Conservation (phyloP, 257 asterid species). For the Coffea eugenioides region DNA sequence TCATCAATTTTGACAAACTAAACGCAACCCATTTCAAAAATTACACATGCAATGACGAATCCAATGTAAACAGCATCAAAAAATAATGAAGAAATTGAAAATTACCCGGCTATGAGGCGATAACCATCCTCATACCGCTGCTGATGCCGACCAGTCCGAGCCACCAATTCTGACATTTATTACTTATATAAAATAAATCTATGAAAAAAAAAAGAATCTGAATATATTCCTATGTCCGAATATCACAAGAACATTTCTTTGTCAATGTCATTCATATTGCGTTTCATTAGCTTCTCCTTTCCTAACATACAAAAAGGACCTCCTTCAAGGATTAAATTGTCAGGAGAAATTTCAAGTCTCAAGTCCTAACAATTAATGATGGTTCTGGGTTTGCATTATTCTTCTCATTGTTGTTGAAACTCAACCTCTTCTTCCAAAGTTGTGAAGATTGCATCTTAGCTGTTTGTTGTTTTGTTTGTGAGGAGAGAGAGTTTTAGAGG, state of each 20-base stretch:
- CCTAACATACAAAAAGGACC: background rate
- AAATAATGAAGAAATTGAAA: background rate
- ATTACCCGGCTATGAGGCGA: conserved; percentile 87
- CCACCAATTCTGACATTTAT: conserved; percentile 93
- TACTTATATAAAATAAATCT: conserved; percentile 6
- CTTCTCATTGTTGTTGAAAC: conserved; percentile 5
- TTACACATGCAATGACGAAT: background rate
- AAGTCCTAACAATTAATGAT: background rate
- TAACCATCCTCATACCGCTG: conserved; percentile 81
- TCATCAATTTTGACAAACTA: background rate
- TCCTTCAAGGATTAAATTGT: background rate
- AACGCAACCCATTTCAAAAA: background rate
- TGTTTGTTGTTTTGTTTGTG: conserved; percentile 14
- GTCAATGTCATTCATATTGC: conserved; percentile 1
- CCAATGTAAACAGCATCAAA: background rate
- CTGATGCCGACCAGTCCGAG: conserved; percentile 89
- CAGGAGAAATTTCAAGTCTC: background rate
- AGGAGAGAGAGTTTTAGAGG: conserved; percentile 24
- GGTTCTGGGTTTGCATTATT: conserved; percentile 13
- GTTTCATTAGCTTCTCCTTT: background rate
- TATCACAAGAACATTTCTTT: conserved; percentile 13
- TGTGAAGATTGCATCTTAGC: conserved; percentile 16
- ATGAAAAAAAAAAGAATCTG: conserved; percentile 6
- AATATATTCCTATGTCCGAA: background rate
- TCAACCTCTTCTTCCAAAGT: background rate